Evolutionary conservation across 495 filamentous ascomycete species (phyloP).

Genomic region (Echria macrotheca): DNA sequence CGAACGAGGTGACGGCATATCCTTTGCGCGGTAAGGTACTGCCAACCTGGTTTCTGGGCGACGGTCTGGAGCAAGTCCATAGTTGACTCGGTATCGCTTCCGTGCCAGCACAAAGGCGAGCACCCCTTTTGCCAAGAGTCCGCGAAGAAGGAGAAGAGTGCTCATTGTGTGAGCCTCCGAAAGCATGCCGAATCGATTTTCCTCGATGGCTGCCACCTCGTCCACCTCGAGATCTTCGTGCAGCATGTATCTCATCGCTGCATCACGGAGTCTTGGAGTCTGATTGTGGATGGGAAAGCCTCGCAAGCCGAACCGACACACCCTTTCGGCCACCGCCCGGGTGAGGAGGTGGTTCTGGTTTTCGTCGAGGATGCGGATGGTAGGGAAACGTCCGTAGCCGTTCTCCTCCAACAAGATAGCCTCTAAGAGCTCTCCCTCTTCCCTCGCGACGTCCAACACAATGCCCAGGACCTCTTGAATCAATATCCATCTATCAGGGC

Average conservation of each 20-base stretch:
- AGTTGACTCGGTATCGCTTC: slow-evolving; percentile 61
- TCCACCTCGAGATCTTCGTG: not conserved
- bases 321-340: not conserved
- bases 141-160: not conserved
- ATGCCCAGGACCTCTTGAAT: slow-evolving; percentile 50
- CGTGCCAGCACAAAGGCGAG: not conserved
- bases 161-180: not conserved
- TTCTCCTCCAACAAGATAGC: slow-evolving; percentile 19
- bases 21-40: slow-evolving; percentile 66
- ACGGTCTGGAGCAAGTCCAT: slow-evolving; percentile 46
- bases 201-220: not conserved
- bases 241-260: not conserved
- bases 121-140: not conserved
- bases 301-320: not conserved
- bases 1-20: slow-evolving; percentile 49
- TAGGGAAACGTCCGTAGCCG: not conserved
- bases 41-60: slow-evolving; percentile 44
- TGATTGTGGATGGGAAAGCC: not conserved
- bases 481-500: slow-evolving; percentile 50
- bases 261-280: not conserved
- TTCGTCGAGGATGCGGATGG: not conserved
- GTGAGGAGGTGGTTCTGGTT: not conserved
- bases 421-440: too few relatives aligned
- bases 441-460: slow-evolving; percentile 26
- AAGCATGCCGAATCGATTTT: not conserved